Evolutionary conservation across 1,284 basidiomycete species (phyloP).

Genomic region (Cystobasidium sp.): DNA sequence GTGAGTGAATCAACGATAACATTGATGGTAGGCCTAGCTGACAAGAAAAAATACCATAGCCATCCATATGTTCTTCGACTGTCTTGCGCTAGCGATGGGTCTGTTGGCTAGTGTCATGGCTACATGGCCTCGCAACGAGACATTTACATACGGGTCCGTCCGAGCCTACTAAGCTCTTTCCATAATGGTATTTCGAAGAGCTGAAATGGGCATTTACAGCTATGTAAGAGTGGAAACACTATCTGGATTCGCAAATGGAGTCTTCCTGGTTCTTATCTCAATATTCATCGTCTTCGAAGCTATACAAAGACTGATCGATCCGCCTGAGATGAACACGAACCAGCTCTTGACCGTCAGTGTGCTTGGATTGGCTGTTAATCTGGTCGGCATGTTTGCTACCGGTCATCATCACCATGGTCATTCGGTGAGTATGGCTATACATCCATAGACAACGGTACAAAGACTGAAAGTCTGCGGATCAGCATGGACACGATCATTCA

Average conservation of each 20-base stretch:
- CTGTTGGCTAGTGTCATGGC: slow-evolving; percentile 97
- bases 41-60: slow-evolving; percentile 59
- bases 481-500: slow-evolving; percentile 62
- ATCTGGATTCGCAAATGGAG: slow-evolving; percentile 96
- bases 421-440: slow-evolving; percentile 57
- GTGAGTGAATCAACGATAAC: slow-evolving; percentile 61
- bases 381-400: slow-evolving; percentile 99
- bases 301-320: slow-evolving; percentile 90
- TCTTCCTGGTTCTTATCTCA: slow-evolving; percentile 94
- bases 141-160: slow-evolving; percentile 89
- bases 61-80: slow-evolving; percentile 99
- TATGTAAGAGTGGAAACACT: slow-evolving; percentile 98
- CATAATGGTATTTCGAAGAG: slow-evolving; percentile 1
- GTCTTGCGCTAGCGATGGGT: slow-evolving; percentile 94
- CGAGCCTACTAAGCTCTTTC: neutral
- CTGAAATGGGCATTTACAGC: slow-evolving; percentile 58
- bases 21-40: neutral
- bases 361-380: slow-evolving; percentile 86
- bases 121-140: slow-evolving; percentile 91
- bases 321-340: slow-evolving; percentile 96
- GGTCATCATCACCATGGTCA: slow-evolving; percentile 61
- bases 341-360: slow-evolving; percentile 88
- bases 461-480: too few relatives aligned
- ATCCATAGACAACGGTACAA: too few relatives aligned
- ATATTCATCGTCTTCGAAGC: slow-evolving; percentile 99